These are phyloP conservation scores for Brachypodium distachyon DNA, from an alignment of 202 grass and related monocot species.

Conservation along the genomic window DNA sequence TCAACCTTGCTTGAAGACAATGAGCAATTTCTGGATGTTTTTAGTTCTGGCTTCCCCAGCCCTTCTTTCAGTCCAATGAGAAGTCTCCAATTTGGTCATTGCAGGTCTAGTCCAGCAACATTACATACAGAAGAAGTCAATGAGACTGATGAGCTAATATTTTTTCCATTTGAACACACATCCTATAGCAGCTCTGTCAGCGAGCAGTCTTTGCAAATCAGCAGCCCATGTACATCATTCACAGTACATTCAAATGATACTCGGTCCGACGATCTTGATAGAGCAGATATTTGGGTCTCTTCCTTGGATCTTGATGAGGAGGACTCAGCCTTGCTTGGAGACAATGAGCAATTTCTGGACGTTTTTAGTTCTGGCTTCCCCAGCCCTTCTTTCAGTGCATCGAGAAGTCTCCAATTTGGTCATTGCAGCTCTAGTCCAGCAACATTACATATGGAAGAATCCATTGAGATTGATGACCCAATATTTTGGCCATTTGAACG, in stretches of 20 bases:
- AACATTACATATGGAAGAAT: neutral
- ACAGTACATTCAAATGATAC: constrained; percentile 9
- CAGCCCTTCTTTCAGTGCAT: constrained; percentile 52
- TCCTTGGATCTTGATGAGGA: constrained; percentile 51
- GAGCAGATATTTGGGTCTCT: constrained; percentile 56
- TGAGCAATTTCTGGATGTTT: constrained; percentile 24
- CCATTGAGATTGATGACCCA: constrained; percentile 28
- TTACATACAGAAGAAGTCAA: neutral
- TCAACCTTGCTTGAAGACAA: constrained; percentile 39
- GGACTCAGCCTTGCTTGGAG: constrained; percentile 43
- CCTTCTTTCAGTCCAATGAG: constrained; percentile 43
- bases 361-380: constrained; percentile 38
- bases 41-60: constrained; percentile 43
- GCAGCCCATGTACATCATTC: constrained; percentile 15
- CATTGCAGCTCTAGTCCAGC: neutral
- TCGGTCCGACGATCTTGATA: constrained; percentile 32
- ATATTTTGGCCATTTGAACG: constrained; percentile 71
- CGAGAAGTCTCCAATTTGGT: neutral
- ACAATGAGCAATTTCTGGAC: constrained; percentile 26
- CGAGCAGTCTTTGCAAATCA: constrained; percentile 11
- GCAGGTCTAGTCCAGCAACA: neutral
- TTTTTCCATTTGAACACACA: constrained; percentile 54
- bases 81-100: constrained; percentile 5
- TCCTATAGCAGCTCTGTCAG: constrained; percentile 31
- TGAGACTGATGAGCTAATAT: constrained; percentile 44